Evolutionary conservation across 2,329 filamentous ascomycete species (phyloP), one percentile per base, ranked within the genome.

Genomic region (Fusarium sp.): DNA sequence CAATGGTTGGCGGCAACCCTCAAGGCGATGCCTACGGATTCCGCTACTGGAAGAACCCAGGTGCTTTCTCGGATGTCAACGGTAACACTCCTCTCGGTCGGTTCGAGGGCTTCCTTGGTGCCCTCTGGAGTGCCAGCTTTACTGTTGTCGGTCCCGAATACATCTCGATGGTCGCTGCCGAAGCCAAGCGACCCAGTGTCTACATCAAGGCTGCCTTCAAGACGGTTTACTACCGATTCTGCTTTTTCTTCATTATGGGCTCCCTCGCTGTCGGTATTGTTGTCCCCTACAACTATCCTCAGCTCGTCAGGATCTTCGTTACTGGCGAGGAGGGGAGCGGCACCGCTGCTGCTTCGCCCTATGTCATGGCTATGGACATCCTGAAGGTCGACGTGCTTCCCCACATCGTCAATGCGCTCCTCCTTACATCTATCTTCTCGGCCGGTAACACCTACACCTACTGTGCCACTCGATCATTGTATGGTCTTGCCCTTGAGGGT

Each of bases 1-100:
- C 90, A 54, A 94, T 94, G 91, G 84, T 94, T 12, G 93, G 93
- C 39, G 93, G 92, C 35, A 95, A 95, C 73, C 93, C 93, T 0
- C 78, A 89, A 10, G 83, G 88, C 52, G 91, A 93, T 74, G 84
- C 89, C 4, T 93, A 90, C 76, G 92, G 92, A 25, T 94, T 94
- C 78, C 85, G 91, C 23, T 90, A 91, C 77, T 93, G 91, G 91
- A 86, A 84, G 8, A 73, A 78, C 39, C 79, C 82, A 3, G 80
- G 79, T 35, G 70, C 79, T 75, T 80, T 83, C 55, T 86, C 86
- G 21, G 86, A 90, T 70, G 63, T 72, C 66, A 86, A 91, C 66
- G 86, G 89, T 45, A 83, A 83, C 0, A 91, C 91, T 7, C 77
- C 85, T 41, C 83, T 93, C 0, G 93, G 93, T 39, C 86, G 87